phyloP scores from a whole-genome alignment of 2,329 filamentous ascomycete species.

The Lachnellula hyalina region DNA sequence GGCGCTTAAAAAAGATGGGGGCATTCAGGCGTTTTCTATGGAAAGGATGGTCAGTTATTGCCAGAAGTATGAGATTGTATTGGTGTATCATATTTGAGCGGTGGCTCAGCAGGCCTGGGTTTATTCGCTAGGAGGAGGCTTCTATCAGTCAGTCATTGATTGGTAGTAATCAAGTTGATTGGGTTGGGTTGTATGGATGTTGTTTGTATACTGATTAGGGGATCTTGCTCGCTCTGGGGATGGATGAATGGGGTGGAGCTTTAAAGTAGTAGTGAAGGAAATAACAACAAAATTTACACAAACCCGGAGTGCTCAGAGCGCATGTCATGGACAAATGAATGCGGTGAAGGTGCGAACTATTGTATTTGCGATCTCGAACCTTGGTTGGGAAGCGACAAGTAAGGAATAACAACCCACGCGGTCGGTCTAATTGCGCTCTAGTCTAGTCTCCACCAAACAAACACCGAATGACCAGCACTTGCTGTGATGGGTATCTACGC shows the following conservation, averaged over 20 bases:
- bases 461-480: no score
- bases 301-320: not conserved
- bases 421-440: no score
- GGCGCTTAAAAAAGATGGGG: slow-evolving; percentile 19
- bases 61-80: not conserved
- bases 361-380: no score
- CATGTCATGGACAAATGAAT: no score
- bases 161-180: not conserved
- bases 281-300: not conserved
- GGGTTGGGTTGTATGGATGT: not conserved
- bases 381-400: no score
- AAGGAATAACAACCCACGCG: no score
- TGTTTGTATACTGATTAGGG: no score
- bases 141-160: not conserved
- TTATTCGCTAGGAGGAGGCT: not conserved
- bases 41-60: not conserved
- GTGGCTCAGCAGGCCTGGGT: not conserved
- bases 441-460: no score
- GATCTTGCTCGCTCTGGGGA: no score
- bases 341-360: no score
- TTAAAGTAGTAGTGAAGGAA: not conserved
- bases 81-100: not conserved
- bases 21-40: slow-evolving; percentile 18
- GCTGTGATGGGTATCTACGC: no score
- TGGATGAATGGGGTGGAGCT: not conserved